Evolutionary conservation across 1,139 yeast genomes (phyloP), one percentile per base, ranked within the genome.

Genomic region (Diutina rugosa): DNA sequence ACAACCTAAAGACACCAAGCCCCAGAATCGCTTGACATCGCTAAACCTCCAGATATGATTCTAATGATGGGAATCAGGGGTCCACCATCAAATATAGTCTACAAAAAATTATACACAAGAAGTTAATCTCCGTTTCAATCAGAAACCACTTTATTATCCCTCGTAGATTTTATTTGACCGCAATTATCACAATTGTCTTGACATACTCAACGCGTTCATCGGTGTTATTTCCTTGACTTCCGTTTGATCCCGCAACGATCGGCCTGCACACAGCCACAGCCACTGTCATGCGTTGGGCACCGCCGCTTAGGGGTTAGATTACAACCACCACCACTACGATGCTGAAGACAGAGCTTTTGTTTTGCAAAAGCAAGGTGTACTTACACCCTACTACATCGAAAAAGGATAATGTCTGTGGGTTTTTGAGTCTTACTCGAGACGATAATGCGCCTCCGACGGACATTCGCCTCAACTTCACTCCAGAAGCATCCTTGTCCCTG

Each of bases 351-450:
- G 76, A 74, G 58, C 64, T 82, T 54, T 66, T 81, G 18, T 82
- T 74, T 68, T 82, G 72, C 52, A 85, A 85, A 65, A 78, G 90
- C 1, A 84, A 86, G 67, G 90, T 86, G 4, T 90, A 83, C 66
- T 78, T 90, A 6, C 99, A 93, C 67, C 95, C 96, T 4, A 80
- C 95, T 1, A 76, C 81, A 16, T 77, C 84, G 18, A 80, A 89
- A 53, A 76, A 74, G 59, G 97, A 91, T 66, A 90, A 91, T 65
- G 74, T 91, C 28, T 69, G 85, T 0, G 99, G 99, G 2, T 89
- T 79, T 65, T 66, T 93, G 49, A 73, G 87, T 8, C 72, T 93
- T 30, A 79, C 84, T 14, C 72, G 78, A 52, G 53, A 49, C 3
- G 44, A 12, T 4, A 18, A 32, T 8, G 53, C 9, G 6, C 53